phyloP scores from a whole-genome alignment of 2,329 filamentous ascomycete species.

The Fusarium ambrosium region DNA sequence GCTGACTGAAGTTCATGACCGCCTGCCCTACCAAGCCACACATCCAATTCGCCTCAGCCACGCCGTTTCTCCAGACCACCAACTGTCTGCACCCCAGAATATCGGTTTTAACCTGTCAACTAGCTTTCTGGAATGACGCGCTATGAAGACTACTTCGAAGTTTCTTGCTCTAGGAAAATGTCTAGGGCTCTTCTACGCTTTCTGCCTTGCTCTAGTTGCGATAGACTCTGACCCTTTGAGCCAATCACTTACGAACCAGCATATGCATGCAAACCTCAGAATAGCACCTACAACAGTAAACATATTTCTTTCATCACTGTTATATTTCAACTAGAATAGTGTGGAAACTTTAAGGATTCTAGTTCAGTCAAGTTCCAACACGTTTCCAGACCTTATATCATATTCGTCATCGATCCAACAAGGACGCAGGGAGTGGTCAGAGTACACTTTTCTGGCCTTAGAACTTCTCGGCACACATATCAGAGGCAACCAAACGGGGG shows the following conservation, averaged over 20 bases:
- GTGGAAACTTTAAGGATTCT: no score
- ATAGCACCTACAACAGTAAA: no score
- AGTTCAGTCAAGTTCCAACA: background rate
- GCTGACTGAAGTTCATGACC: conserved; percentile 37
- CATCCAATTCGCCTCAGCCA: conserved; percentile 15
- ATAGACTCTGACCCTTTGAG: background rate
- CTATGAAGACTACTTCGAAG: background rate
- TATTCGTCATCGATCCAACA: background rate
- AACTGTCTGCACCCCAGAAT: background rate
- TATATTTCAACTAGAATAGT: no score
- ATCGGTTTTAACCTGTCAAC: background rate
- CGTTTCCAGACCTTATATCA: background rate
- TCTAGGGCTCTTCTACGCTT: background rate
- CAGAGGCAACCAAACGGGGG: background rate
- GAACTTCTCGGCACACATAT: background rate
- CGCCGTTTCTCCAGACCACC: background rate
- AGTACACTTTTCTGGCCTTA: background rate
- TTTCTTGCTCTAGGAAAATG: background rate
- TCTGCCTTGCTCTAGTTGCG: background rate
- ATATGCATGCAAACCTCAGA: no score
- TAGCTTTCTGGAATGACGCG: conserved; percentile 2
- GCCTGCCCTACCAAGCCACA: conserved; percentile 14
- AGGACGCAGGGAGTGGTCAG: no score
- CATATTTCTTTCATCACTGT: no score
- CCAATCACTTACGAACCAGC: background rate